Conservation (phyloP, 225 moss, liverwort and hornwort genomes). For the Physcomitrium patens region DNA sequence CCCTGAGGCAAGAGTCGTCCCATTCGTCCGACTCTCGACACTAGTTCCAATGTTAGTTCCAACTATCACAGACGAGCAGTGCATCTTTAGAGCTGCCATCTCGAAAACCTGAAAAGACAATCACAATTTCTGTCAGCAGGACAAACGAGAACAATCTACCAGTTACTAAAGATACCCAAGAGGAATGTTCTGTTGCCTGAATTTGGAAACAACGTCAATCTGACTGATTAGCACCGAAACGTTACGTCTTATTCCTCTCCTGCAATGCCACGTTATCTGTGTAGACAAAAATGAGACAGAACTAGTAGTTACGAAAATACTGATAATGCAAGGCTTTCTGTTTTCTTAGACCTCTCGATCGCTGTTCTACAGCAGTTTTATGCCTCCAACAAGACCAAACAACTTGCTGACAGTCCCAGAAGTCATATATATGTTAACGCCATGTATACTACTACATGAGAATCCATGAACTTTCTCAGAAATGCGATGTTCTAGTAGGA, state of each 20-base stretch:
- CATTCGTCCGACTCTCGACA: slow-evolving; percentile 26
- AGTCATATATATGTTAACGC: no score
- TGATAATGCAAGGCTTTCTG: no score
- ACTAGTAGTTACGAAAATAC: no score
- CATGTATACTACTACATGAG: no score
- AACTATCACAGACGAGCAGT: slow-evolving; percentile 32
- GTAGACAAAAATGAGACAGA: neutral
- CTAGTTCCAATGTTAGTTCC: slow-evolving; percentile 36
- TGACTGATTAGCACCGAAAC: neutral
- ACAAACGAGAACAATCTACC: neutral
- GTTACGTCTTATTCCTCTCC: neutral
- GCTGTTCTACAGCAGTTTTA: no score
- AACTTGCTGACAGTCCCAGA: no score
- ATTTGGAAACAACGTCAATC: neutral
- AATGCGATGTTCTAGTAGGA: neutral
- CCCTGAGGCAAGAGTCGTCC: slow-evolving; percentile 28
- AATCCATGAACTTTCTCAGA: neutral
- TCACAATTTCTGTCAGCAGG: neutral
- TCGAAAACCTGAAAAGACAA: slow-evolving; percentile 30
- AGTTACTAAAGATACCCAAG: neutral
- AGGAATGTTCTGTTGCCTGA: neutral
- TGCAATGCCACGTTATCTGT: neutral
- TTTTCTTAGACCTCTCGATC: no score
- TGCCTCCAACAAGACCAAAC: no score
- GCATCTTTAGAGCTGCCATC: slow-evolving; percentile 49